These are phyloP conservation scores for Arthrobotrys pseudoclavata DNA, from an alignment of 2,329 filamentous ascomycete species.

Conservation along the genomic window DNA sequence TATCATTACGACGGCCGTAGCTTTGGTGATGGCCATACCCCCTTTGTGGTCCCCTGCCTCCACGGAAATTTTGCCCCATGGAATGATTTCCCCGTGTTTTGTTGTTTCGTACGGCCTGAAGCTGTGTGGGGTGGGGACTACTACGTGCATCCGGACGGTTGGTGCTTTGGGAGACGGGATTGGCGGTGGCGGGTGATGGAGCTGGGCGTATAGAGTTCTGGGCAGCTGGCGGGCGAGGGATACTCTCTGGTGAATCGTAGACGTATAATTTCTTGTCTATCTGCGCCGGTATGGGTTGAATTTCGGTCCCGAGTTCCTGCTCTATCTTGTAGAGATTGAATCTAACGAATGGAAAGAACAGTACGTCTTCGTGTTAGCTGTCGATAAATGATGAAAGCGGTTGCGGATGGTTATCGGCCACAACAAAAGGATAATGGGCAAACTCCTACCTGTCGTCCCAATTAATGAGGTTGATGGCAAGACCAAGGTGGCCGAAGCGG, in stretches of 20 bases:
- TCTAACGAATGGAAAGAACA: constrained; percentile 66
- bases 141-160: constrained; percentile 28
- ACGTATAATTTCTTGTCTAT: constrained; percentile 99
- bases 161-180: not conserved
- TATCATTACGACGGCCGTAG: constrained; percentile 46
- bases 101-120: constrained; percentile 33
- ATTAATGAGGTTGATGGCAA: constrained; percentile 99
- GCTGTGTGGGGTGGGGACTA: constrained; percentile 21
- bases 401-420: not conserved
- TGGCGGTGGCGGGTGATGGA: not conserved
- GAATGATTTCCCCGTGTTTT: constrained; percentile 39
- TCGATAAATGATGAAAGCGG: too few relatives aligned
- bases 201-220: constrained; percentile 17
- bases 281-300: constrained; percentile 90
- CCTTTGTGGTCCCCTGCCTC: constrained; percentile 41
- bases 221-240: constrained; percentile 80
- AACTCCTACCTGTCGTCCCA: constrained; percentile 81
- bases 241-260: constrained; percentile 94
- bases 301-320: constrained; percentile 95
- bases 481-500: constrained; percentile 94
- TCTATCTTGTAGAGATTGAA: constrained; percentile 99
- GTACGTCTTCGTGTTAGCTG: not conserved
- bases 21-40: constrained; percentile 41
- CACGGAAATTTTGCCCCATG: constrained; percentile 31
- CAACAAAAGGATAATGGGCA: not conserved